Percentiles rank a stretch among this genome's conserved stretches.
phyloP scores from a whole-genome alignment of 164 flowering plant species.

The Sedum album region DNA sequence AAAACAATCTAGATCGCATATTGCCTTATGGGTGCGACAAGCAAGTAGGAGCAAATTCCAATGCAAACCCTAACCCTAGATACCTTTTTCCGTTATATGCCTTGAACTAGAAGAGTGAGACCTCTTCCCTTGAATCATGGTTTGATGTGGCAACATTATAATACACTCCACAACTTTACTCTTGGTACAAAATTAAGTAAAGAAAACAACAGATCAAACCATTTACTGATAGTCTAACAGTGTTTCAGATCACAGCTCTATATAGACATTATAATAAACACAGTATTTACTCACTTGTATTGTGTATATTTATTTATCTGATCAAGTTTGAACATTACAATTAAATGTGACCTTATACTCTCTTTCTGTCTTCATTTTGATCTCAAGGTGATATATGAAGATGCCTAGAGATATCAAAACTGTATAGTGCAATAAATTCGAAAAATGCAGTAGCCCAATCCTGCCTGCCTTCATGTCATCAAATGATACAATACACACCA shows the following conservation, averaged over 20 bases:
- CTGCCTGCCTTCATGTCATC: background rate
- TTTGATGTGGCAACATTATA: background rate
- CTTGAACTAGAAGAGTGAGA: background rate
- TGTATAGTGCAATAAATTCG: background rate
- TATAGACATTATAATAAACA: too few relatives aligned
- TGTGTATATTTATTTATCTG: background rate
- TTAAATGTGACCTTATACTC: background rate
- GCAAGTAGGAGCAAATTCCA: constrained; percentile 6
- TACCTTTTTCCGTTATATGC: background rate
- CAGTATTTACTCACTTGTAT: background rate
- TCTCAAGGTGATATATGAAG: background rate
- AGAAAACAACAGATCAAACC: background rate
- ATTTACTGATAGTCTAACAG: constrained; percentile 2
- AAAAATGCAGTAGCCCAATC: constrained; percentile 1
- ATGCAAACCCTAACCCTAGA: background rate
- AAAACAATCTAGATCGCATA: too few relatives aligned
- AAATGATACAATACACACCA: background rate
- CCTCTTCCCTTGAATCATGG: background rate
- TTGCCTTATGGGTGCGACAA: background rate
- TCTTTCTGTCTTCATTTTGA: background rate
- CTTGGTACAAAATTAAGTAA: background rate
- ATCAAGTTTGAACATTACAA: background rate
- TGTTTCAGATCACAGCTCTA: background rate
- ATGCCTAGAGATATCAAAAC: background rate
- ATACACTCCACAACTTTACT: background rate